These are phyloP conservation scores for Alternaria novae-zelandiae DNA, from an alignment of 2,329 filamentous ascomycete genomes.

Conservation along the genomic window DNA sequence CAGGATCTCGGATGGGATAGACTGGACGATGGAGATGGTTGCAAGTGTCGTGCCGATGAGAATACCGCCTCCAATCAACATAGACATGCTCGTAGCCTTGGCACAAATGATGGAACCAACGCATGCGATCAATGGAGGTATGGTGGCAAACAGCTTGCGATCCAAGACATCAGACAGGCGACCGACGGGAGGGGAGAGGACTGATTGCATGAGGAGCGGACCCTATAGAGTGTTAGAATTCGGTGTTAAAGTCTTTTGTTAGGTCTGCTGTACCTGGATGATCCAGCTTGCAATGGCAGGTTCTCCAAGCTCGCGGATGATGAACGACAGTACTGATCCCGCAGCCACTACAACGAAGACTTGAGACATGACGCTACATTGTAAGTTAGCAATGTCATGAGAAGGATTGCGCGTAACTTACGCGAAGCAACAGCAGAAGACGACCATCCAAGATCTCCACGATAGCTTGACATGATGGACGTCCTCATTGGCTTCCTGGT, in stretches of 20 bases:
- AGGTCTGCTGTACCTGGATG: constrained; percentile 52
- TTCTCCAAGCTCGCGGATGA: constrained; percentile 61
- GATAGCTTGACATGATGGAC: constrained; percentile 55
- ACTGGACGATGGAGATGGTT: constrained; percentile 62
- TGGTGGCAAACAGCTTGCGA: constrained; percentile 60
- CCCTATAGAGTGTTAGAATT: constrained; percentile 48
- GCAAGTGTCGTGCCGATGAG: constrained; percentile 62
- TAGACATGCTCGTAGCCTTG: constrained; percentile 62
- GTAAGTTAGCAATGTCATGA: neutral
- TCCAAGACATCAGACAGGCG: constrained; percentile 64
- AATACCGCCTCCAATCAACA: constrained; percentile 64
- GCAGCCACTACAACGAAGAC: constrained; percentile 64
- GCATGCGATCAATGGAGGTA: constrained; percentile 62
- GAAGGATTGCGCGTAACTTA: constrained; percentile 23
- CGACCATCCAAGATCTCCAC: constrained; percentile 62
- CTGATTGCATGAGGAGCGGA: constrained; percentile 64
- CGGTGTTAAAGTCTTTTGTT: rapidly evolving
- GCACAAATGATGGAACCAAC: constrained; percentile 62
- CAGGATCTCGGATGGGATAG: constrained; percentile 64
- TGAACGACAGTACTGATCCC: constrained; percentile 63
- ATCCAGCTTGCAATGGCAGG: constrained; percentile 61
- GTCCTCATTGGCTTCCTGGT: constrained; percentile 38
- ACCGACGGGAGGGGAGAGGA: constrained; percentile 63
- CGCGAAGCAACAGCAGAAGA: constrained; percentile 59
- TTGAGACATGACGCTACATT: constrained; percentile 56